A percentile compares a stretch with the other conserved stretches of the same genome.
Evolutionary conservation across 192 early-diverging fungal species (phyloP).

Genomic region (Dissophora ornata): DNA sequence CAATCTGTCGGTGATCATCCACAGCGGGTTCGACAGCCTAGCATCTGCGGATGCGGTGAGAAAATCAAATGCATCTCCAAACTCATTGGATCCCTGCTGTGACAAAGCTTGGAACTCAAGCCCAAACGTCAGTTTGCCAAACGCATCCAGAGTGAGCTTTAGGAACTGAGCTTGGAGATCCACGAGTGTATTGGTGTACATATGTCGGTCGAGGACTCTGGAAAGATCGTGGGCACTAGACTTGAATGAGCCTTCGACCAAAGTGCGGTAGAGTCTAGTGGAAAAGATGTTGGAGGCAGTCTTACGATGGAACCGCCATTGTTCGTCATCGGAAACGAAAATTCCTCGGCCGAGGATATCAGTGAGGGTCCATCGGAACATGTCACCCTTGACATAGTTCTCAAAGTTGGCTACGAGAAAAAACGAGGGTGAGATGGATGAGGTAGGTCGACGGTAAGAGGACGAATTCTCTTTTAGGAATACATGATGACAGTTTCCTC

Average conservation of each 20-base stretch:
- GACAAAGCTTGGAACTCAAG: slow-evolving; percentile 27
- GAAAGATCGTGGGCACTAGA: slow-evolving; percentile 8
- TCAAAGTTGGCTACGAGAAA: slow-evolving; percentile 35
- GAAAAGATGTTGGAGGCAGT: slow-evolving; percentile 40
- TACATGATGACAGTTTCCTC: no score
- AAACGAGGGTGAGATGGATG: no score
- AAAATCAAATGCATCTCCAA: slow-evolving; percentile 66
- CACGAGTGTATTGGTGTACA: slow-evolving; percentile 14
- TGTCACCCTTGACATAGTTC: slow-evolving; percentile 33
- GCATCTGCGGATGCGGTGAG: slow-evolving; percentile 34
- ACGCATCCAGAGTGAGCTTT: slow-evolving; percentile 53
- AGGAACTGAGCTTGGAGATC: slow-evolving; percentile 57
- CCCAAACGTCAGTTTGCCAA: slow-evolving; percentile 45
- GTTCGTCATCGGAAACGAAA: slow-evolving; percentile 62
- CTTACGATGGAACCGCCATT: slow-evolving; percentile 64
- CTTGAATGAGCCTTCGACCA: slow-evolving; percentile 19
- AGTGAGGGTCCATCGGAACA: slow-evolving; percentile 11
- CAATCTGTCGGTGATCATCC: slow-evolving; percentile 35
- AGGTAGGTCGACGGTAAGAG: no score
- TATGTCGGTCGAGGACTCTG: background rate
- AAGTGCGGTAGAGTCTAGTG: slow-evolving; percentile 20
- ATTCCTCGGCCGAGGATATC: slow-evolving; percentile 65
- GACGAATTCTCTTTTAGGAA: no score
- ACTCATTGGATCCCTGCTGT: slow-evolving; percentile 21
- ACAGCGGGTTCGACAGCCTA: slow-evolving; percentile 30